Percentiles rank a stretch among this genome's conserved stretches.
These are phyloP conservation scores for Penicillium crystallinum DNA, from an alignment of 495 filamentous ascomycete genomes.

Conservation along the genomic window DNA sequence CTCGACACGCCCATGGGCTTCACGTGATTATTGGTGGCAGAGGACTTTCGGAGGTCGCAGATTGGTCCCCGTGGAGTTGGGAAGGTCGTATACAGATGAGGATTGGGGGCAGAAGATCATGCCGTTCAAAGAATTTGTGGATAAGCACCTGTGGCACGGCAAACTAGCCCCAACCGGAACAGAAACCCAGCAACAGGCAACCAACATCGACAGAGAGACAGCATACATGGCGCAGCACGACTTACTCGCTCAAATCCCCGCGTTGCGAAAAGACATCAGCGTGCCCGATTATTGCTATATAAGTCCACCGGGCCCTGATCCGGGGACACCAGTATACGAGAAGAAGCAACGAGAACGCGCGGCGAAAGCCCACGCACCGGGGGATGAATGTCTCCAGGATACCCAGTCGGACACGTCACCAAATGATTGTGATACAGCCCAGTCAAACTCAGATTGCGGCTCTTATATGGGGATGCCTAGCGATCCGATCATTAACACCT, in stretches of 20 bases:
- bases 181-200: slow-evolving; percentile 2
- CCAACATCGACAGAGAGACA: slow-evolving; percentile 20
- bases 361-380: not conserved
- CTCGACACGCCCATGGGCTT: slow-evolving; percentile 63
- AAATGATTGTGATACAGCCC: slow-evolving; percentile 27
- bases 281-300: slow-evolving; percentile 86
- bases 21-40: slow-evolving; percentile 66
- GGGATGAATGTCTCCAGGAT: slow-evolving; percentile 30
- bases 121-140: slow-evolving; percentile 66
- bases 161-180: not conserved
- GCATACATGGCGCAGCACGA: slow-evolving; percentile 91
- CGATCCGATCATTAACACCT: slow-evolving; percentile 66
- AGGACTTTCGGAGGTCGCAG: slow-evolving; percentile 72
- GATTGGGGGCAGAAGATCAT: slow-evolving; percentile 85
- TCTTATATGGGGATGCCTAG: slow-evolving; percentile 16
- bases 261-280: slow-evolving; percentile 67
- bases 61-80: slow-evolving; percentile 86
- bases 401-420: slow-evolving; percentile 13
- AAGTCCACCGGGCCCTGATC: slow-evolving; percentile 42
- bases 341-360: slow-evolving; percentile 38
- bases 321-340: slow-evolving; percentile 45
- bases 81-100: slow-evolving; percentile 78
- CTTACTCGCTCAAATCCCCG: slow-evolving; percentile 76
- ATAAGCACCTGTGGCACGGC: slow-evolving; percentile 47
- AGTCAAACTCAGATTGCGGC: slow-evolving; percentile 5